These are phyloP conservation scores for Picea mariana DNA, from an alignment of 83 land plant genomes.

Conservation along the genomic window DNA sequence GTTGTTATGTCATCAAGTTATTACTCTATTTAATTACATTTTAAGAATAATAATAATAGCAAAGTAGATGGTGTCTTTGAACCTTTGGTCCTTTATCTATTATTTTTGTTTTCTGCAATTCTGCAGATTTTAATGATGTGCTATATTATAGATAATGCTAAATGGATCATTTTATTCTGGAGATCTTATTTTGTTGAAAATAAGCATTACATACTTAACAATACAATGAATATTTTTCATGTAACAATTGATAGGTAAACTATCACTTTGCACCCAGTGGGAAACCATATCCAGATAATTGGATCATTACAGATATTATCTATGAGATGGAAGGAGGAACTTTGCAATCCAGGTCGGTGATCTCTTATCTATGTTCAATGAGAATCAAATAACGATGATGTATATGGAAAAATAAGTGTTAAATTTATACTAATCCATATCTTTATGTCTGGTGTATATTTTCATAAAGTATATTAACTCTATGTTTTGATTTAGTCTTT, in stretches of 20 bases:
- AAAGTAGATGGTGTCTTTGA: too few species aligned
- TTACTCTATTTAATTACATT: too few species aligned
- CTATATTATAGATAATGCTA: too few species aligned
- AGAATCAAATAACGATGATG: not conserved
- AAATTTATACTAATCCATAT: not conserved
- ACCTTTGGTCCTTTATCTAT: too few species aligned
- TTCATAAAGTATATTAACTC: not conserved
- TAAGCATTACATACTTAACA: not conserved
- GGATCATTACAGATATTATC: slow-evolving; percentile 89
- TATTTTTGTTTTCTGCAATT: too few species aligned
- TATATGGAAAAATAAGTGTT: not conserved
- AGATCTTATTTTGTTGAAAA: too few species aligned
- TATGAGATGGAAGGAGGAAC: slow-evolving; percentile 86
- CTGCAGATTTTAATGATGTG: too few species aligned
- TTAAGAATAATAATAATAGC: too few species aligned
- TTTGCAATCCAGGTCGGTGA: slow-evolving; percentile 35
- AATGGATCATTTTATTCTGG: too few species aligned
- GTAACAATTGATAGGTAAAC: slow-evolving; percentile 63
- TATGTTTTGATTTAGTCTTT: not conserved
- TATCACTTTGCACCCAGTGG: slow-evolving; percentile 98
- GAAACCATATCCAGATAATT: slow-evolving; percentile 98
- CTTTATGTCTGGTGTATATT: too few species aligned
- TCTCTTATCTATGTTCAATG: not conserved
- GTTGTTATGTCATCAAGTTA: too few species aligned
- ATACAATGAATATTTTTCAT: not conserved